Evolutionary conservation across 2,329 filamentous ascomycete species (phyloP), one percentile per base, ranked within the genome.

Genomic region (Talaromyces sp.): DNA sequence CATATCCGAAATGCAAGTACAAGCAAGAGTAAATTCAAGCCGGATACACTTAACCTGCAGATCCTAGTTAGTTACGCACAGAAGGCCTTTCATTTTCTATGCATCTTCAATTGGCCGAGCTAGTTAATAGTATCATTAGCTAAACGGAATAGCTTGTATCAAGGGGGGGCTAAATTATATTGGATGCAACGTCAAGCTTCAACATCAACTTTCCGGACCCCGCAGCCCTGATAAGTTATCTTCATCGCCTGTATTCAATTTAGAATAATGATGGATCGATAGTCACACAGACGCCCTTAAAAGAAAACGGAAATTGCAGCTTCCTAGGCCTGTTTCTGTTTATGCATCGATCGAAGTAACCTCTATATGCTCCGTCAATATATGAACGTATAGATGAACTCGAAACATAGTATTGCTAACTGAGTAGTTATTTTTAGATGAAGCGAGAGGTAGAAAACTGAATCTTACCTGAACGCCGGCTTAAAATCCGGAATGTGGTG

Each of bases 151-250:
- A 15, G 45, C n/a, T 48, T 48, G 45, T 48, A 48, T 35, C 25
- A 48, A 48, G 17, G 45, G 17, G 45, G 19, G 17, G 45, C 28
- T 48, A 48, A 48, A 33, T 46, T 9, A 3, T 3, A 33, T 17
- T 35, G 45, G 6, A 48, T 48, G 45, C 45, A 48, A 48, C 45
- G 10, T 33, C 28, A 48, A 48, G n/a, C 45, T 48, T 48, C 45
- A 48, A 19, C 28, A n/a, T 48, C 45, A n/a, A 48, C n/a, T 35
- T 21, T 28, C 45, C 45, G 28, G 28, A 48, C 45, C 45, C 45
- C 45, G 28, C 45, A 33, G 45, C 28, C 28, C 13, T 48, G 45
- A 48, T 53, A 40, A 39, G n/a, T 39, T 39, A 53, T 53, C 36
- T 53, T 37, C 21, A 13, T 28, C 19, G 21, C 35, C 11, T 53